Evolutionary conservation across 2,329 filamentous ascomycete genomes (phyloP).

Genomic region (Zymoseptoria passerinii): DNA sequence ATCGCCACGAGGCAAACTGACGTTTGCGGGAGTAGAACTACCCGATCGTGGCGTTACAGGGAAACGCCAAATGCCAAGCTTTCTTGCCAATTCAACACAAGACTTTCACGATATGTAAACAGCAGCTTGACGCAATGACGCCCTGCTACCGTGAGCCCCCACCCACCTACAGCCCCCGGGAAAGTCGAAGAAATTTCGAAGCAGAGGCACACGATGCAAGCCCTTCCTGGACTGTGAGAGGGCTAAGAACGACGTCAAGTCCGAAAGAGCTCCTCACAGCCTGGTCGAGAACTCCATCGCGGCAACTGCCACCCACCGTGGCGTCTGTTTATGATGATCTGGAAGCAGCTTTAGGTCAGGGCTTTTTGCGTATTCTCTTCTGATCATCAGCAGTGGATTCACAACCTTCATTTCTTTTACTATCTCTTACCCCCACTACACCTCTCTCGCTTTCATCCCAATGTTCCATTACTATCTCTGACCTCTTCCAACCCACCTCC

Average conservation of each 20-base stretch:
- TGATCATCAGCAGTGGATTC: no score
- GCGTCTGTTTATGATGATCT: not conserved
- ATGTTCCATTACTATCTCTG: constrained; percentile 6
- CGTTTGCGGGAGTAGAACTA: not conserved
- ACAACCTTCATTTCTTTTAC: not conserved
- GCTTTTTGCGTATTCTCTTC: not conserved
- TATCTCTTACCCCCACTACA: no score
- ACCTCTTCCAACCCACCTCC: constrained; percentile 10
- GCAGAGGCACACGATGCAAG: not conserved
- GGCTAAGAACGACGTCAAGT: not conserved
- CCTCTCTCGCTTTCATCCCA: not conserved
- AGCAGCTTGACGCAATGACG: no score
- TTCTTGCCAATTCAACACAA: not conserved
- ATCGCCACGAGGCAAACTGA: not conserved
- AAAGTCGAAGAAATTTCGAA: not conserved
- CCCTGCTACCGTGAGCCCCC: not conserved
- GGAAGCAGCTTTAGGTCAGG: not conserved
- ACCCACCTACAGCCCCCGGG: not conserved
- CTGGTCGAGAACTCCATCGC: not conserved
- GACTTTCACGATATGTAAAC: no score
- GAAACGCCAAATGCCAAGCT: not conserved
- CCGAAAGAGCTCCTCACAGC: not conserved
- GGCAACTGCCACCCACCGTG: not conserved
- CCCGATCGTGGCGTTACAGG: not conserved
- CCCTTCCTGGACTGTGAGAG: not conserved